Evolutionary conservation across 2,329 filamentous ascomycete species (phyloP).

Genomic region (Onygenales sp.): DNA sequence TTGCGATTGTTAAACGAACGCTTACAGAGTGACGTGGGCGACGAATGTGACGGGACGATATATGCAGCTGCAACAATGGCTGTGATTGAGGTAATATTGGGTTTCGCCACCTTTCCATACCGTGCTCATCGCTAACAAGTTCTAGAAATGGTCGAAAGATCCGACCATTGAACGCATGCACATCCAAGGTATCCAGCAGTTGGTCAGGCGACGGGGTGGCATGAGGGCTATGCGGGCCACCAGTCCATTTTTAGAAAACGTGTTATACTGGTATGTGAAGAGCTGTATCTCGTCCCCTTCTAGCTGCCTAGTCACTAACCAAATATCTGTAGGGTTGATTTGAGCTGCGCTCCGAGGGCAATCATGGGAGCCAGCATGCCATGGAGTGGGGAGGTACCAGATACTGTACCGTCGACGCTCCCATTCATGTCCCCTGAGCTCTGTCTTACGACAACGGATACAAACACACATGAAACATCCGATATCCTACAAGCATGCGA

Average conservation of each 20-base stretch:
- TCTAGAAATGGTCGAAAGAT: slow-evolving; percentile 27
- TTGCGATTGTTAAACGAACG: slow-evolving; percentile 22
- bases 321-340: slow-evolving; percentile 19
- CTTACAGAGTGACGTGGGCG: slow-evolving; percentile 16
- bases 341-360: slow-evolving; percentile 22
- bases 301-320: not conserved
- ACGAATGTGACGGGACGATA: slow-evolving; percentile 20
- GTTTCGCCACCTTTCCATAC: not conserved
- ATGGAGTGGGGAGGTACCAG: slow-evolving; percentile 20
- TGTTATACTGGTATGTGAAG: slow-evolving; percentile 22
- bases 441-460: slow-evolving; percentile 9
- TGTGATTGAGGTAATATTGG: slow-evolving; percentile 22
- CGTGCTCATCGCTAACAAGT: not conserved
- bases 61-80: slow-evolving; percentile 25
- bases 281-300: not conserved
- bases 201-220: slow-evolving; percentile 21
- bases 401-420: slow-evolving; percentile 14
- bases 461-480: slow-evolving; percentile 13
- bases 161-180: slow-evolving; percentile 21
- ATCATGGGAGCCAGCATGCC: slow-evolving; percentile 20
- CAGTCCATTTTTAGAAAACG: slow-evolving; percentile 21
- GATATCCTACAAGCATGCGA: slow-evolving; percentile 20
- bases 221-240: slow-evolving; percentile 20
- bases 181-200: slow-evolving; percentile 19
- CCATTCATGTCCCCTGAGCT: slow-evolving; percentile 17